Evolutionary conservation across 768 basidiomycete species (phyloP).

Genomic region (Serendipita sp.): DNA sequence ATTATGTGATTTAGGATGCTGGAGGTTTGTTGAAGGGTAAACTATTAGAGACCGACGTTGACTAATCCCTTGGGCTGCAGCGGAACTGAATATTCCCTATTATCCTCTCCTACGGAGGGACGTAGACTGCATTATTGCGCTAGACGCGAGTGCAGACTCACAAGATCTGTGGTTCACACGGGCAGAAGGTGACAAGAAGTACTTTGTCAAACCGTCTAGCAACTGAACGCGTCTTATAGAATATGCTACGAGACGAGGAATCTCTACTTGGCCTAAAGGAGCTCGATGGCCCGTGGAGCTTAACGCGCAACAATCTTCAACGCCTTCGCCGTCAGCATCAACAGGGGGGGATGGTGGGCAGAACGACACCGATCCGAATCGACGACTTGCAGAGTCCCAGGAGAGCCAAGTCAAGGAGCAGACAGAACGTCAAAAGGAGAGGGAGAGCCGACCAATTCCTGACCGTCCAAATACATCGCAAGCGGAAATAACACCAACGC

Average conservation of each 20-base stretch:
- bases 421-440: conserved; percentile 8
- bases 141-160: conserved; percentile 17
- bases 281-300: conserved; percentile 13
- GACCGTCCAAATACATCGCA: not conserved
- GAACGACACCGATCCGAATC: conserved; percentile 8
- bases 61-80: not conserved
- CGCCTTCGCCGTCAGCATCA: not conserved
- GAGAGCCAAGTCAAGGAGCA: conserved; percentile 12
- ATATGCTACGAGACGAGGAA: conserved; percentile 9
- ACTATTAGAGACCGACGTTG: not conserved
- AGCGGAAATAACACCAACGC: not conserved
- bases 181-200: conserved; percentile 14
- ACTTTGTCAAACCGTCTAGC: not conserved
- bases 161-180: conserved; percentile 19
- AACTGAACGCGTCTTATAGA: not conserved
- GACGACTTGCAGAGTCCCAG: conserved; percentile 11
- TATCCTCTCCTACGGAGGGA: conserved; percentile 17
- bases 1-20: conserved; percentile 14
- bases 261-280: conserved; percentile 13
- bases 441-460: conserved; percentile 3
- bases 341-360: not conserved
- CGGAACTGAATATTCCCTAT: conserved; percentile 19
- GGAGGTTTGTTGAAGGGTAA: conserved; percentile 12
- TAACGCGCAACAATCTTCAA: not conserved
- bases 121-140: conserved; percentile 17